Evolutionary conservation across 805 yeast species (phyloP).

Genomic region (Vanderwaltozyma polyspora): DNA sequence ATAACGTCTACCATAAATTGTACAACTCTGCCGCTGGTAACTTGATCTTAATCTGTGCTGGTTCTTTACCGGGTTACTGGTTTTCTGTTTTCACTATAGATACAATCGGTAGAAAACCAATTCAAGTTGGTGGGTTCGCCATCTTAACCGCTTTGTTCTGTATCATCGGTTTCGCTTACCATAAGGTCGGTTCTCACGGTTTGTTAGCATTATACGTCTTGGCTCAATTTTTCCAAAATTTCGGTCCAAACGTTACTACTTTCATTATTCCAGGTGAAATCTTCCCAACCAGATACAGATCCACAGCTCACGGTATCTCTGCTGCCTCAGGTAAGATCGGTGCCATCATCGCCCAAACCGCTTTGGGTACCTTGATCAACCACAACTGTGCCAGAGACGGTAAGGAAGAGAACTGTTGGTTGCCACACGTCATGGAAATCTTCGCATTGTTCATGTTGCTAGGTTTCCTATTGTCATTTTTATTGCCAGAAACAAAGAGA

Average conservation of each 20-base stretch:
- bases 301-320: constrained; percentile 89
- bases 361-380: constrained; percentile 72
- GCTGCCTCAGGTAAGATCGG: constrained; percentile 90
- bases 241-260: constrained; percentile 90
- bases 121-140: constrained; percentile 67
- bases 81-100: constrained; percentile 69
- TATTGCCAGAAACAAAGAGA: constrained; percentile 87
- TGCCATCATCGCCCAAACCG: constrained; percentile 84
- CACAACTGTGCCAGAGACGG: constrained; percentile 59
- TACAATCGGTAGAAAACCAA: constrained; percentile 71
- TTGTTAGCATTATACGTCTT: constrained; percentile 67
- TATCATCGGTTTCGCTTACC: constrained; percentile 74
- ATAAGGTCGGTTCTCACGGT: constrained; percentile 56
- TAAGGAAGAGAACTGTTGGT: constrained; percentile 51
- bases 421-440: constrained; percentile 88
- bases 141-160: constrained; percentile 64
- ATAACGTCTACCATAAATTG: constrained; percentile 57
- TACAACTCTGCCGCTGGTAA: constrained; percentile 85
- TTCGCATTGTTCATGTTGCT: constrained; percentile 84
- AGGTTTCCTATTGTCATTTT: constrained; percentile 54
- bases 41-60: constrained; percentile 86
- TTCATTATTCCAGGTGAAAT: constrained; percentile 85
- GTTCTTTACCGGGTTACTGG: constrained; percentile 94
- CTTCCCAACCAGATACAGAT: constrained; percentile 92
- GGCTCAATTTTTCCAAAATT: constrained; percentile 80